phyloP scores from a whole-genome alignment of 2,329 filamentous ascomycete genomes.

The Dactylonectria macrodidyma region DNA sequence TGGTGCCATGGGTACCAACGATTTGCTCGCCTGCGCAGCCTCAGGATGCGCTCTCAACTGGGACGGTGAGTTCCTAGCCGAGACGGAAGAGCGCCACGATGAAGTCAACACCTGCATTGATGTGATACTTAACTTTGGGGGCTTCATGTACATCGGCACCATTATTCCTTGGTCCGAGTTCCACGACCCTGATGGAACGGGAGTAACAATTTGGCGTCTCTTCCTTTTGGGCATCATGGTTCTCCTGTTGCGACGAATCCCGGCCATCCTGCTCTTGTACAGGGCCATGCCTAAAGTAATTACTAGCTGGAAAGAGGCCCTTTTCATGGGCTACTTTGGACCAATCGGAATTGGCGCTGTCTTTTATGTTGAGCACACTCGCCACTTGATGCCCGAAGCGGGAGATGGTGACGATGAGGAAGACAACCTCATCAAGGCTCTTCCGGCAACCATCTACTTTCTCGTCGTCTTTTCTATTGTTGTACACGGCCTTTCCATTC shows the following conservation, averaged over 20 bases:
- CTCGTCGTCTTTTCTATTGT: background rate
- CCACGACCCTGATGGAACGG: constrained; percentile 65
- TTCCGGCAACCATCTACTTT: background rate
- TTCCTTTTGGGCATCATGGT: constrained; percentile 67
- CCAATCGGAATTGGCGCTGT: constrained; percentile 83
- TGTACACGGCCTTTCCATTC: background rate
- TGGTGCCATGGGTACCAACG: constrained; percentile 71
- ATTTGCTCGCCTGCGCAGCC: constrained; percentile 73
- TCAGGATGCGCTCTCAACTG: constrained; percentile 74
- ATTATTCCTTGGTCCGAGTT: constrained; percentile 71
- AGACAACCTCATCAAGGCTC: constrained; percentile 13
- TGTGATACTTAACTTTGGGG: constrained; percentile 71
- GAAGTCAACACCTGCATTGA: constrained; percentile 73
- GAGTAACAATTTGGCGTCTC: constrained; percentile 66
- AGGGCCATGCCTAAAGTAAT: constrained; percentile 63
- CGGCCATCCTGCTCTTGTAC: constrained; percentile 68
- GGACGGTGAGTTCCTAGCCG: constrained; percentile 72
- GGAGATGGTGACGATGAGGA: constrained; percentile 24
- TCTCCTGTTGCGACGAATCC: constrained; percentile 69
- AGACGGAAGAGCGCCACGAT: constrained; percentile 70
- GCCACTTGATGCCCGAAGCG: constrained; percentile 56
- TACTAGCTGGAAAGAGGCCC: background rate
- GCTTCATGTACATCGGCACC: constrained; percentile 72
- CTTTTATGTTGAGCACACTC: constrained; percentile 75
- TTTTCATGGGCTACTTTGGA: constrained; percentile 79